phyloP scores from a whole-genome alignment of 1,284 basidiomycete genomes.

The Singerocomus inundabilis region DNA sequence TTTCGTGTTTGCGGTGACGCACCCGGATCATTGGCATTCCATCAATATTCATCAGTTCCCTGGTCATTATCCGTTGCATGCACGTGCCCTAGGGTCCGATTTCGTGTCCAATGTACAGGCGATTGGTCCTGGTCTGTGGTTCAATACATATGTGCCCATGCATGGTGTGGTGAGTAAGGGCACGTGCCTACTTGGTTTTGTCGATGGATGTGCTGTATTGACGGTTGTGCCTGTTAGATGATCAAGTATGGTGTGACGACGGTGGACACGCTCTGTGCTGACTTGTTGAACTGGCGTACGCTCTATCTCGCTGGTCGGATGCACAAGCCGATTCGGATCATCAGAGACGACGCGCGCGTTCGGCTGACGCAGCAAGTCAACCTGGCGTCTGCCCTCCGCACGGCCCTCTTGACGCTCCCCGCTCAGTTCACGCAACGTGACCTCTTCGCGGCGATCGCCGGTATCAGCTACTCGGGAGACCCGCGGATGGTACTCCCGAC shows the following conservation, averaged over 20 bases:
- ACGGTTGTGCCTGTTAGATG: conserved; percentile 45
- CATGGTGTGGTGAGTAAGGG: conserved; percentile 70
- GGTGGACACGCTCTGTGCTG: conserved; percentile 83
- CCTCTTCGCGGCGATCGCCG: conserved; percentile 85
- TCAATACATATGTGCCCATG: conserved; percentile 87
- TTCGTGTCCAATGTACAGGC: conserved; percentile 80
- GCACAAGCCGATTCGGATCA: conserved; percentile 94
- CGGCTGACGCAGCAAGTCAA: conserved; percentile 92
- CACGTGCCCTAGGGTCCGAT: conserved; percentile 75
- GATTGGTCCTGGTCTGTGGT: conserved; percentile 90
- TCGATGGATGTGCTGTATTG: neutral
- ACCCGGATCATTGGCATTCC: conserved; percentile 89
- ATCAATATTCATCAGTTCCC: conserved; percentile 92
- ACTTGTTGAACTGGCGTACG: conserved; percentile 90
- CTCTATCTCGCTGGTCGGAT: conserved; percentile 95
- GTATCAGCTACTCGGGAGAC: conserved; percentile 88
- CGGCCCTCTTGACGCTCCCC: conserved; percentile 75
- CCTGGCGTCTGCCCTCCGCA: conserved; percentile 83
- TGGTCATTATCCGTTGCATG: conserved; percentile 85
- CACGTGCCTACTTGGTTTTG: conserved; percentile 4
- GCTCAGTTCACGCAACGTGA: conserved; percentile 73
- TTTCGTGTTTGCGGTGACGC: conserved; percentile 93
- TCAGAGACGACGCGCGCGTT: conserved; percentile 87
- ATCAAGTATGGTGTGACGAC: conserved; percentile 99
- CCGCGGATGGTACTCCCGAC: conserved; percentile 92